A percentile compares a stretch with the other conserved stretches of the same genome.
These are phyloP conservation scores for Leccinum broughii DNA, from an alignment of 768 basidiomycete genomes.

Conservation along the genomic window DNA sequence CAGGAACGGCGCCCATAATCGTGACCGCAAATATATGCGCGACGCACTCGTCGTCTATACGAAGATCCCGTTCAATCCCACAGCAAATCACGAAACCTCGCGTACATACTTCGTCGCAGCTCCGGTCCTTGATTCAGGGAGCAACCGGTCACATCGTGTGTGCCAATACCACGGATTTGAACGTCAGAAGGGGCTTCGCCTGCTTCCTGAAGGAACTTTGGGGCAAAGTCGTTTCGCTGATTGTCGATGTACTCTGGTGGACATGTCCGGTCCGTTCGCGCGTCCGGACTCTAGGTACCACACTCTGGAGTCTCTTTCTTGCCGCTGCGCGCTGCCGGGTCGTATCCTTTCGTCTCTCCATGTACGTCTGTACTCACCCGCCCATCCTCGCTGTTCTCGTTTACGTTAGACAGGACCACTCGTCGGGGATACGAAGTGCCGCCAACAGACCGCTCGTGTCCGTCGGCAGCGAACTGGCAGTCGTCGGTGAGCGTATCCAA, in stretches of 20 bases:
- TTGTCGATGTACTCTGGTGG: not conserved
- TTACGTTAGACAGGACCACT: not conserved
- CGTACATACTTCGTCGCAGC: not conserved
- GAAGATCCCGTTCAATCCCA: not conserved
- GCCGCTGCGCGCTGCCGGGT: not conserved
- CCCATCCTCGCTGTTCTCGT: not conserved
- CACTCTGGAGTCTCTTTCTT: not conserved
- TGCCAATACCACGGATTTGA: too few relatives aligned
- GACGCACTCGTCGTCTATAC: not conserved
- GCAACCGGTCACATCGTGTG: too few relatives aligned
- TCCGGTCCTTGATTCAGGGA: not conserved
- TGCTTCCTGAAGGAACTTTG: too few relatives aligned
- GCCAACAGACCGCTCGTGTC: too few relatives aligned
- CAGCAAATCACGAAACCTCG: not conserved
- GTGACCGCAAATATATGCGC: too few relatives aligned
- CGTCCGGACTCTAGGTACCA: not conserved
- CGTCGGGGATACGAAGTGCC: too few relatives aligned
- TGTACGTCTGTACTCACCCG: not conserved
- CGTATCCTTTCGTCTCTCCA: not conserved
- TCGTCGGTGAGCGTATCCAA: too few relatives aligned
- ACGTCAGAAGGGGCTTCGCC: too few relatives aligned
- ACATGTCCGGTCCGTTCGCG: not conserved
- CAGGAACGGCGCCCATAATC: too few relatives aligned
- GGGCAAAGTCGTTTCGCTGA: too few relatives aligned
- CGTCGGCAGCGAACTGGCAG: too few relatives aligned